Evolutionary conservation across 371 early-diverging fungal species (phyloP).

Genomic region (Haplosporangium sp.): DNA sequence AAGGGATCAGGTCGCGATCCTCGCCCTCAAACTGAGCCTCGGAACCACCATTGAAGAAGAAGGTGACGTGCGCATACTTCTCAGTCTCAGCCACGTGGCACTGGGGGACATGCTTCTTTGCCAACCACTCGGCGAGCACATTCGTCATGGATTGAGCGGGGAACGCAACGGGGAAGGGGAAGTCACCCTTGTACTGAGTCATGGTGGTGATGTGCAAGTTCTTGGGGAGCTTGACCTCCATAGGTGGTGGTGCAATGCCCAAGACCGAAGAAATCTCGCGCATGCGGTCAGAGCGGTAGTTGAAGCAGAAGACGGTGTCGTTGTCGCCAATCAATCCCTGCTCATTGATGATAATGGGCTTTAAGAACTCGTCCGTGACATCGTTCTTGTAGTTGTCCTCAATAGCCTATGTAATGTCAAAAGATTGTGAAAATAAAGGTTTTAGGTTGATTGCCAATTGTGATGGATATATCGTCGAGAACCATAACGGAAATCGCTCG

Average conservation of each 20-base stretch:
- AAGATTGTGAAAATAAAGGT: not conserved
- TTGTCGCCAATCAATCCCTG: constrained; percentile 80
- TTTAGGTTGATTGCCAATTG: not conserved
- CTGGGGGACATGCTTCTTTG: constrained; percentile 87
- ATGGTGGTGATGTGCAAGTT: constrained; percentile 90
- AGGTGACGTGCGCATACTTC: constrained; percentile 99
- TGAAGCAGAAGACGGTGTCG: constrained; percentile 93
- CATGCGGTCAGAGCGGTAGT: constrained; percentile 99
- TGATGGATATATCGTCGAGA: not conserved
- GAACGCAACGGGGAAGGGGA: constrained; percentile 93
- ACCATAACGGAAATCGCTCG: not conserved
- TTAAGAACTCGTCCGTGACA: constrained; percentile 98
- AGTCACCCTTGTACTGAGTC: constrained; percentile 98
- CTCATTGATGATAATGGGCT: constrained; percentile 91
- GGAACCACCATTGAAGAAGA: constrained; percentile 99
- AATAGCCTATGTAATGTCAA: constrained; percentile 66
- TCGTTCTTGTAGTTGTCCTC: constrained; percentile 85
- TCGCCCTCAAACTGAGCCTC: constrained; percentile 92
- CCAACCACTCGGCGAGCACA: constrained; percentile 97
- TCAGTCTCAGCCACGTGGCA: constrained; percentile 99
- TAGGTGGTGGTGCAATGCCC: constrained; percentile 91
- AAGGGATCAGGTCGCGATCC: constrained; percentile 90
- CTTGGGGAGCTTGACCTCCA: constrained; percentile 82
- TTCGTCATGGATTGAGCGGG: constrained; percentile 96
- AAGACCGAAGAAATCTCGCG: constrained; percentile 94